Percentiles rank a stretch among this genome's conserved stretches.
Evolutionary conservation across 1,284 basidiomycete species (phyloP).

Genomic region (Earliella scabrosa): DNA sequence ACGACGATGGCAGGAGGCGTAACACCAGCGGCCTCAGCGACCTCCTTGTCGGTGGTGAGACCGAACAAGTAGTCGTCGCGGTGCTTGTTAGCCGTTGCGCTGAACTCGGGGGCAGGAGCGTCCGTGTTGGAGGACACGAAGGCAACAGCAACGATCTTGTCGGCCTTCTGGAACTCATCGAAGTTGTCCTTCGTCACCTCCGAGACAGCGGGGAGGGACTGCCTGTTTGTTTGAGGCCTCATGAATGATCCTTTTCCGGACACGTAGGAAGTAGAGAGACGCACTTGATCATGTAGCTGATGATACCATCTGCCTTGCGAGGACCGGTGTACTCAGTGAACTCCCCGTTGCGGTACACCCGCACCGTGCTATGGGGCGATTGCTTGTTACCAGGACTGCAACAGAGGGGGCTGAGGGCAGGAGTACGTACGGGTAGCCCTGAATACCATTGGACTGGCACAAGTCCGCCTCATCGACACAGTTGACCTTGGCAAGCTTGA

Average conservation of each 20-base stretch:
- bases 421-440: constrained; percentile 86
- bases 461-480: constrained; percentile 90
- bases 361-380: constrained; percentile 64
- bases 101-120: constrained; percentile 75
- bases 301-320: constrained; percentile 94
- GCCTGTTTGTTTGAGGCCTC: no score
- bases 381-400: neutral
- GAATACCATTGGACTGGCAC: constrained; percentile 83
- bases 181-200: constrained; percentile 78
- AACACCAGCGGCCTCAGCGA: constrained; percentile 74
- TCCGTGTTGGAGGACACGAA: constrained; percentile 77
- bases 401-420: neutral
- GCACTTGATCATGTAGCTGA: constrained; percentile 97
- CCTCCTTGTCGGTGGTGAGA: constrained; percentile 73
- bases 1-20: constrained; percentile 85
- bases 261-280: constrained; percentile 37
- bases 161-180: constrained; percentile 86
- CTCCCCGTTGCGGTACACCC: constrained; percentile 91
- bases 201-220: constrained; percentile 94
- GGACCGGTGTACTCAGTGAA: constrained; percentile 84
- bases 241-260: no score
- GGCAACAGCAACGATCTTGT: constrained; percentile 91
- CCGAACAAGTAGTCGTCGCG: constrained; percentile 97
- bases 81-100: constrained; percentile 80
- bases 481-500: constrained; percentile 96